Percentiles rank a stretch among this genome's conserved stretches.
phyloP scores from a whole-genome alignment of 1,139 yeast species.

The Yueomyces sp. region DNA sequence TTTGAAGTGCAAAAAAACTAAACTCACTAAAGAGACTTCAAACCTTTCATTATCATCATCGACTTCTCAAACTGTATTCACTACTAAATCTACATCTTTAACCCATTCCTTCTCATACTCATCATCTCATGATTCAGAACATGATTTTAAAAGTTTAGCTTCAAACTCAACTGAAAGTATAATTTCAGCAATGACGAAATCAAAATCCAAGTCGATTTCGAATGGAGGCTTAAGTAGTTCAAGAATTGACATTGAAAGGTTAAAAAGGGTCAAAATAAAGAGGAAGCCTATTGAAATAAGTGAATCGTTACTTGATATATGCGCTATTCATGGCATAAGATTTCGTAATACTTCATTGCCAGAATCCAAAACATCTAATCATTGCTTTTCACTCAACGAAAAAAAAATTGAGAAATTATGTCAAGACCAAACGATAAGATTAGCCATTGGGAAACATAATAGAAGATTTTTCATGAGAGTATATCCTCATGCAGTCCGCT shows the following conservation, averaged over 20 bases:
- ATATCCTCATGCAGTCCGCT: slow-evolving; percentile 72
- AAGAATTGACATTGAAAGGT: slow-evolving; percentile 5
- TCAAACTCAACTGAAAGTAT: slow-evolving; percentile 3
- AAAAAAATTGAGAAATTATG: slow-evolving; percentile 50
- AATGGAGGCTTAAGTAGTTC: not conserved
- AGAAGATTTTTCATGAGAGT: slow-evolving; percentile 63
- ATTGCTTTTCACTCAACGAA: slow-evolving; percentile 80
- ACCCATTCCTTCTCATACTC: slow-evolving; percentile 14
- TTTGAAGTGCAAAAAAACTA: slow-evolving; percentile 61
- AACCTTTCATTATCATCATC: not conserved
- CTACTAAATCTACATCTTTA: slow-evolving; percentile 2
- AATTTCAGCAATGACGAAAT: slow-evolving; percentile 1
- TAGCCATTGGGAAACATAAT: slow-evolving; percentile 63
- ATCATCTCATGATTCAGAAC: slow-evolving; percentile 13
- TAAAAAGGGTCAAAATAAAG: slow-evolving; percentile 13
- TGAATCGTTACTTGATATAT: slow-evolving; percentile 49
- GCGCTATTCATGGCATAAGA: slow-evolving; percentile 56
- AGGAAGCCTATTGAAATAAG: slow-evolving; percentile 27
- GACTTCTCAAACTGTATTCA: not conserved
- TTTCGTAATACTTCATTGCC: slow-evolving; percentile 77
- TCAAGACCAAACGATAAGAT: slow-evolving; percentile 42
- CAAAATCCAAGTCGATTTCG: not conserved
- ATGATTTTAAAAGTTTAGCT: slow-evolving; percentile 3
- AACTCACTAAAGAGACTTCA: slow-evolving; percentile 6
- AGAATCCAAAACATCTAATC: slow-evolving; percentile 69